Percentiles rank a stretch among this genome's conserved stretches.
phyloP scores from a whole-genome alignment of 805 yeast species.

The Lipomyces oligophaga region DNA sequence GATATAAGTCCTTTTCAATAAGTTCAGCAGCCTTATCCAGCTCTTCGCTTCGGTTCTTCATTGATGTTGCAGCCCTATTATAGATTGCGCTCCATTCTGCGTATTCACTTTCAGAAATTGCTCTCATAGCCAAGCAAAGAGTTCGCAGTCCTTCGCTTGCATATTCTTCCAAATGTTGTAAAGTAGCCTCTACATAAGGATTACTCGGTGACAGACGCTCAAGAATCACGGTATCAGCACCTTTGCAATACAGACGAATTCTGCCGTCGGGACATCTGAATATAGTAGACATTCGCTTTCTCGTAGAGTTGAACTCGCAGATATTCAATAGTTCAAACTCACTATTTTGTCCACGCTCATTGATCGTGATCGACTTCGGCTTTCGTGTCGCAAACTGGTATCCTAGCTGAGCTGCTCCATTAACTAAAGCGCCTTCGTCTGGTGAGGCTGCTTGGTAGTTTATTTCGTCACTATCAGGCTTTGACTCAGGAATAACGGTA shows the following conservation, averaged over 20 bases:
- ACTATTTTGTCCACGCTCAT: slow-evolving; percentile 48
- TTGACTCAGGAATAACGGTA: slow-evolving; percentile 91
- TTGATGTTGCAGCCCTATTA: slow-evolving; percentile 75
- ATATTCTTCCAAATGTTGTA: slow-evolving; percentile 87
- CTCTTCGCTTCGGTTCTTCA: slow-evolving; percentile 67
- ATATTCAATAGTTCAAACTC: slow-evolving; percentile 79
- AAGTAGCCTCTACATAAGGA: slow-evolving; percentile 78
- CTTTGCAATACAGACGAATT: slow-evolving; percentile 85
- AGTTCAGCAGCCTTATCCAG: slow-evolving; percentile 85
- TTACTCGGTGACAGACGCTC: slow-evolving; percentile 69
- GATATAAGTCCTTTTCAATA: slow-evolving; percentile 72
- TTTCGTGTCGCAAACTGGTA: slow-evolving; percentile 78
- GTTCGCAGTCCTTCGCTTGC: slow-evolving; percentile 96
- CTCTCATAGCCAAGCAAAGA: slow-evolving; percentile 83
- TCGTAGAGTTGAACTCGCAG: slow-evolving; percentile 94
- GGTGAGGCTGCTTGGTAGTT: slow-evolving; percentile 99
- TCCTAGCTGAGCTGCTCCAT: slow-evolving; percentile 90
- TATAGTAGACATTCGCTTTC: slow-evolving; percentile 96
- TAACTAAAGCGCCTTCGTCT: slow-evolving; percentile 97
- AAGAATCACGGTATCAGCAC: slow-evolving; percentile 94
- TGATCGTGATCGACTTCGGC: slow-evolving; percentile 75
- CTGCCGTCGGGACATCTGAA: slow-evolving; percentile 92
- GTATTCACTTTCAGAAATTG: slow-evolving; percentile 76
- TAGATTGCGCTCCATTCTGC: slow-evolving; percentile 61
- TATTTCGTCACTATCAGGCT: slow-evolving; percentile 45